Conservation (phyloP, 768 basidiomycete species). For the Boletales sp. region DNA sequence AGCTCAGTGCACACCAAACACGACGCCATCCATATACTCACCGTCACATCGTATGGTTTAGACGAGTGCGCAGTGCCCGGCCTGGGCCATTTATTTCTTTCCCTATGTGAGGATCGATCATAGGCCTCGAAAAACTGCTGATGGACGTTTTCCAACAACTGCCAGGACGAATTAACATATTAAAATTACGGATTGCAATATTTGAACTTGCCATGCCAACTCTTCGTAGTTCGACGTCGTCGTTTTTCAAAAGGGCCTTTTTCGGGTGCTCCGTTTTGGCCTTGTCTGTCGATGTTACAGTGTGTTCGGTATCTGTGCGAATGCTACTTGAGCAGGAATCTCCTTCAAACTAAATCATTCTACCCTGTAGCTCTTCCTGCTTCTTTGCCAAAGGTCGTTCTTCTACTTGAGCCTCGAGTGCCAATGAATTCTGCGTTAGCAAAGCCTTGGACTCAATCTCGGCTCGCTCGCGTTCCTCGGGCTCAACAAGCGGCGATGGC, state of each 20-base stretch:
- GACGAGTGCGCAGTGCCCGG: constrained; percentile 22
- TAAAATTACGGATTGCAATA: not conserved
- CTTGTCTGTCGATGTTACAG: constrained; percentile 20
- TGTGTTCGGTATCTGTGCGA: constrained; percentile 9
- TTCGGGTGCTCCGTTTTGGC: constrained; percentile 44
- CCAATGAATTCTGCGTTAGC: constrained; percentile 66
- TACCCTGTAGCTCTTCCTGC: constrained; percentile 72
- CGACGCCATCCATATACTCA: constrained; percentile 35
- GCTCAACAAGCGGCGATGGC: constrained; percentile 9
- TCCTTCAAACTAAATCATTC: constrained; percentile 19
- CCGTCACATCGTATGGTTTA: constrained; percentile 71
- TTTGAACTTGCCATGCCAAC: constrained; percentile 59
- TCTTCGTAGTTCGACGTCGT: constrained; percentile 78
- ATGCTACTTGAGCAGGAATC: not conserved
- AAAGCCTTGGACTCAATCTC: constrained; percentile 52
- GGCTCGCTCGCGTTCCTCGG: constrained; percentile 42
- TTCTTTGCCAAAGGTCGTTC: constrained; percentile 84
- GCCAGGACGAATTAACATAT: not conserved
- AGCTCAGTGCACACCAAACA: not conserved
- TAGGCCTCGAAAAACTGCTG: constrained; percentile 69
- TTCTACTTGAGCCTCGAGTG: constrained; percentile 80
- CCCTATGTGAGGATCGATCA: constrained; percentile 37
- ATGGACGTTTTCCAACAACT: constrained; percentile 86
- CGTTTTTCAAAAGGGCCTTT: constrained; percentile 82
- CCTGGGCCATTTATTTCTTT: constrained; percentile 28